Conservation (phyloP, 352 stramenopile species). For the Phytophthora parvispora region DNA sequence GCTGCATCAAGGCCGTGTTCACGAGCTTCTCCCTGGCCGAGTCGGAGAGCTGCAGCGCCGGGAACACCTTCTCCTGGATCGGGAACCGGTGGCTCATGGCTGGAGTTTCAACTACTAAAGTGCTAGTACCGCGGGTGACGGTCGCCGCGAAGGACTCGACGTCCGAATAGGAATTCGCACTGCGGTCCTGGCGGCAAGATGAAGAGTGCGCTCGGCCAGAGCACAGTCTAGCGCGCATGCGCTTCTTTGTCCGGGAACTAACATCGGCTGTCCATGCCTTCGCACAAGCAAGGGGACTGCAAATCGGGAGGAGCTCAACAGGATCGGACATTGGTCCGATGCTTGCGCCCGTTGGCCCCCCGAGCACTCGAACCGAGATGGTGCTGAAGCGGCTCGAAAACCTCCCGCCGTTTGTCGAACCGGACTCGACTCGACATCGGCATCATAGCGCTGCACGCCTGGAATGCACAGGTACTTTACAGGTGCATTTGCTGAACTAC, state of each 20-base stretch:
- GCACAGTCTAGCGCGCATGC: conserved; percentile 21
- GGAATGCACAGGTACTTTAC: background rate
- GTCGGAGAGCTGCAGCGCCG: conserved; percentile 35
- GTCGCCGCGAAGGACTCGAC: background rate
- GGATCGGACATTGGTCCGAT: conserved; percentile 17
- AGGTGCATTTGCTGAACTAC: too few relatives aligned
- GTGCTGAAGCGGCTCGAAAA: conserved; percentile 4
- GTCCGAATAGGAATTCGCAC: background rate
- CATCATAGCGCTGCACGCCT: background rate
- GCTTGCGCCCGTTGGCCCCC: background rate
- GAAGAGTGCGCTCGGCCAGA: conserved; percentile 30
- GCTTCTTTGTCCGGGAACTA: conserved; percentile 39
- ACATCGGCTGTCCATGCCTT: conserved; percentile 22
- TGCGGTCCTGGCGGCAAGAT: conserved; percentile 27
- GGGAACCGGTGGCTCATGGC: conserved; percentile 46
- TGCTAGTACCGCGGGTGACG: background rate
- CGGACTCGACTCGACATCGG: background rate
- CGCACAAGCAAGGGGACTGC: background rate
- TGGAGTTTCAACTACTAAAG: too few relatives aligned
- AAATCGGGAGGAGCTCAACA: conserved; percentile 31
- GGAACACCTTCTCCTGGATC: conserved; percentile 49
- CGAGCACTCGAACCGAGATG: conserved; percentile 5
- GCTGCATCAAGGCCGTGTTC: conserved; percentile 38
- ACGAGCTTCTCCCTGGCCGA: conserved; percentile 35
- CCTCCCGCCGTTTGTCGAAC: background rate